phyloP scores from a whole-genome alignment of 2,329 filamentous ascomycete species.

The Apiospora koreana region DNA sequence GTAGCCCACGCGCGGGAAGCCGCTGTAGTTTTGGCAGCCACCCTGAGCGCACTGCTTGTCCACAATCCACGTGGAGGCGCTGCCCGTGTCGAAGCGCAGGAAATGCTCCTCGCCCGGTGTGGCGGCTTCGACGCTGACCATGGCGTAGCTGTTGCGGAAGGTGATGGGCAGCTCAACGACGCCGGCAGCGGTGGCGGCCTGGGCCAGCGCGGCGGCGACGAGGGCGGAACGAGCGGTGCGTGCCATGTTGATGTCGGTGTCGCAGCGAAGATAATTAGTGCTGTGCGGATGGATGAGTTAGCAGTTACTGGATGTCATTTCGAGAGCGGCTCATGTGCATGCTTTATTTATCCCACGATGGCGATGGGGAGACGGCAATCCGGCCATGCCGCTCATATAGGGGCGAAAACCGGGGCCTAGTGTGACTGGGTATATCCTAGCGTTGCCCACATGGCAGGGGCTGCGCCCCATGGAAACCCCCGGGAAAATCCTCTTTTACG shows the following conservation, averaged over 20 bases:
- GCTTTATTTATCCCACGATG: background rate
- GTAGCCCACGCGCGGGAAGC: slow-evolving; percentile 30
- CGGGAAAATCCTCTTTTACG: background rate
- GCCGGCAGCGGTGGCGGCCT: background rate
- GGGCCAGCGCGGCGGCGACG: slow-evolving; percentile 2
- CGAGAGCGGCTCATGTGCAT: background rate
- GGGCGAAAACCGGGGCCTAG: background rate
- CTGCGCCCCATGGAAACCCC: background rate
- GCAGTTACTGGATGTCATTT: background rate
- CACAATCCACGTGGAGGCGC: slow-evolving; percentile 35
- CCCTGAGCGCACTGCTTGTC: slow-evolving; percentile 26
- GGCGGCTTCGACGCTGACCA: slow-evolving; percentile 25
- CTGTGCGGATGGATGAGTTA: background rate
- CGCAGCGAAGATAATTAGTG: background rate
- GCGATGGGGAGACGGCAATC: background rate
- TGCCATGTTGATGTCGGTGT: background rate
- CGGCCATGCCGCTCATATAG: background rate
- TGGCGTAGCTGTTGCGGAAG: background rate
- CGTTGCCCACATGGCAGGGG: background rate
- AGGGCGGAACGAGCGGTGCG: background rate
- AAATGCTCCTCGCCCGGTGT: slow-evolving; percentile 29
- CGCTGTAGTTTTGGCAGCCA: slow-evolving; percentile 27
- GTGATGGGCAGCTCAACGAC: slow-evolving; percentile 4
- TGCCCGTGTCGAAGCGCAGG: slow-evolving; percentile 38
- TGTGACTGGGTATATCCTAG: background rate